Percentiles rank a stretch among this genome's conserved stretches.
These are phyloP conservation scores for Thymus mandschuricus DNA, from an alignment of 257 asterid species.

Conservation along the genomic window DNA sequence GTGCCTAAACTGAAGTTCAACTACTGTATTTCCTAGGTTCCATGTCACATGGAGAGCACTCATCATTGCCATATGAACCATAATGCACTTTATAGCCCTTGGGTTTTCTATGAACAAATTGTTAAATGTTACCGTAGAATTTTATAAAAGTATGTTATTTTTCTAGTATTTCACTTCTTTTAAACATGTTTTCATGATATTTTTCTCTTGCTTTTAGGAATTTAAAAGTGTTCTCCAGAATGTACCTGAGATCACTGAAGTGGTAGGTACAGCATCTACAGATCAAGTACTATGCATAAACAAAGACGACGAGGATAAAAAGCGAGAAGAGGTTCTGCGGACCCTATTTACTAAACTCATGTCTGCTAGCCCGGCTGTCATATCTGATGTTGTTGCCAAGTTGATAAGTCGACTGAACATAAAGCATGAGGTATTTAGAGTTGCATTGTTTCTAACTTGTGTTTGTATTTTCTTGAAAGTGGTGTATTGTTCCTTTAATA, in stretches of 20 bases:
- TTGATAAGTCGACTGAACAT: conserved; percentile 63
- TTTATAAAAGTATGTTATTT: not conserved
- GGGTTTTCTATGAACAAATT: not conserved
- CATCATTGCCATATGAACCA: conserved; percentile 12
- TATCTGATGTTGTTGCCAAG: conserved; percentile 58
- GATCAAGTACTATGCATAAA: conserved; percentile 50
- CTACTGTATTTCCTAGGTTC: not conserved
- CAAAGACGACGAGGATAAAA: conserved; percentile 53
- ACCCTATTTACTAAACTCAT: conserved; percentile 69
- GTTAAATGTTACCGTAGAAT: not conserved
- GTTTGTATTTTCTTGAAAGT: conserved; percentile 17
- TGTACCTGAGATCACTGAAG: conserved; percentile 92
- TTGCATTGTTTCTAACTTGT: conserved; percentile 4
- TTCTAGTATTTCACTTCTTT: conserved; percentile 16
- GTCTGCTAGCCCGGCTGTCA: conserved; percentile 64
- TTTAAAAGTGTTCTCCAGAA: conserved; percentile 65
- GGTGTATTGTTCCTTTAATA: conserved; percentile 1
- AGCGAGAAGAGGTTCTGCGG: conserved; percentile 60
- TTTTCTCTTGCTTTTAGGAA: conserved; percentile 54
- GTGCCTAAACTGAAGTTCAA: conserved; percentile 2
- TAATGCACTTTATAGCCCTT: not conserved
- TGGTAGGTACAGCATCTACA: conserved; percentile 61
- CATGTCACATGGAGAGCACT: not conserved
- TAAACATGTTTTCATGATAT: conserved; percentile 11
- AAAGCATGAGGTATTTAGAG: conserved; percentile 58